Evolutionary conservation across 805 yeast genomes (phyloP).

Genomic region (Pichia eremophila): DNA sequence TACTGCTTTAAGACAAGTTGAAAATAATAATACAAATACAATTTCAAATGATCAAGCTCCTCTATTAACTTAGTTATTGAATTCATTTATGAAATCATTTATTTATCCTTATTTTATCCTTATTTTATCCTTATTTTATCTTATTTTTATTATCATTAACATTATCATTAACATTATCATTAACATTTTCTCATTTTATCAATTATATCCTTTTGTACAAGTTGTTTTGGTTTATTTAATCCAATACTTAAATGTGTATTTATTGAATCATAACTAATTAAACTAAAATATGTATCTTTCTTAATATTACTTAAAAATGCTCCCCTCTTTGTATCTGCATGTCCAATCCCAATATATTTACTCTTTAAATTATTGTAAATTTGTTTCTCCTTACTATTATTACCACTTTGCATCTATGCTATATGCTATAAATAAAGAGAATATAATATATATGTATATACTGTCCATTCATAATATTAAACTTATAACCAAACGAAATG

Average conservation of each 20-base stretch:
- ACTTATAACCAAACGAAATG: no score
- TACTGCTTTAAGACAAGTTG: slow-evolving; percentile 11
- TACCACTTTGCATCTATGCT: background rate
- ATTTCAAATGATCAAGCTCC: slow-evolving; percentile 26
- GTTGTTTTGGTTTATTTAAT: slow-evolving; percentile 33
- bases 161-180: no score
- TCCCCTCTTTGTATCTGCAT: slow-evolving; percentile 55
- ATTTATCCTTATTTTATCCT: background rate
- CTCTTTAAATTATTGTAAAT: slow-evolving; percentile 27
- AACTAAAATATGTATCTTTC: slow-evolving; percentile 55
- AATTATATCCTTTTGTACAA: slow-evolving; percentile 26
- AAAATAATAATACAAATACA: background rate
- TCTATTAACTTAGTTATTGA: slow-evolving; percentile 14
- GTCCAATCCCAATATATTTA: slow-evolving; percentile 69
- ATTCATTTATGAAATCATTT: background rate
- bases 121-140: background rate
- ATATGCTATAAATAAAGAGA: no score
- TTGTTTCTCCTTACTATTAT: background rate
- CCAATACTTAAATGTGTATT: slow-evolving; percentile 47
- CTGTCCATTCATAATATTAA: no score
- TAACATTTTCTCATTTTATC: slow-evolving; percentile 30
- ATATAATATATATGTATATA: no score
- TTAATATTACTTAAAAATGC: slow-evolving; percentile 65
- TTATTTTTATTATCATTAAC: background rate
- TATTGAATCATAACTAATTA: slow-evolving; percentile 49